Evolutionary conservation across 2,329 filamentous ascomycete genomes (phyloP).

Genomic region (Trichoderma citrinoviride): DNA sequence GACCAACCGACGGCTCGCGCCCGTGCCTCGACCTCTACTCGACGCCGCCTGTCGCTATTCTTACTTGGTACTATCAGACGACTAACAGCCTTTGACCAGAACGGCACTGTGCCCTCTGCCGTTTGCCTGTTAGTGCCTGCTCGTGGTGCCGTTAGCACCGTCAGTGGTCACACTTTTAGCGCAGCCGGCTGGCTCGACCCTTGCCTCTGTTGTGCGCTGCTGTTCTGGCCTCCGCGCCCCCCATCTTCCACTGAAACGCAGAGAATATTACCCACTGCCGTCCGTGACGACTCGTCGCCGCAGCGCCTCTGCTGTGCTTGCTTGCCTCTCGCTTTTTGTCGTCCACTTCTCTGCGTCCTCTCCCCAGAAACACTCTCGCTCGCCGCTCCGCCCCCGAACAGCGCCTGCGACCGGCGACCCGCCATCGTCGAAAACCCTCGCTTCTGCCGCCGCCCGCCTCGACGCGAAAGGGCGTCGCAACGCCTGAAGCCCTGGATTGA

Average conservation of each 20-base stretch:
- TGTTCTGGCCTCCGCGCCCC: slow-evolving; percentile 5
- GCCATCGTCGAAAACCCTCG: neutral
- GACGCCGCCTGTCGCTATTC: no score
- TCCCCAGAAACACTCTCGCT: neutral
- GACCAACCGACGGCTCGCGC: no score
- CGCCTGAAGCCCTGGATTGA: slow-evolving; percentile 46
- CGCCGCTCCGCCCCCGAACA: slow-evolving; percentile 5
- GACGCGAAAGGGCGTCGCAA: slow-evolving; percentile 25
- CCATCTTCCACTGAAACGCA: slow-evolving; percentile 20
- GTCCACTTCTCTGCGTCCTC: neutral
- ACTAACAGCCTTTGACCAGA: neutral
- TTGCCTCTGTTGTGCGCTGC: neutral
- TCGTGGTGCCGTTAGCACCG: slow-evolving; percentile 9
- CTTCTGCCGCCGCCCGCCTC: slow-evolving; percentile 9
- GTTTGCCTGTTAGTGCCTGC: slow-evolving; percentile 1
- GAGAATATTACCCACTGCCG: slow-evolving; percentile 23
- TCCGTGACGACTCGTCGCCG: slow-evolving; percentile 19
- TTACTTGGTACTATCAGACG: no score
- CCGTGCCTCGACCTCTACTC: no score
- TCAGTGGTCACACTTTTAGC: slow-evolving; percentile 22
- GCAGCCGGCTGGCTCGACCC: slow-evolving; percentile 8
- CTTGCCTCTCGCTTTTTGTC: slow-evolving; percentile 3
- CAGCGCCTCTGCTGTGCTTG: neutral
- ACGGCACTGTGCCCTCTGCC: slow-evolving; percentile 12
- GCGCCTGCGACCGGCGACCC: neutral